Evolutionary conservation across 305 asterid species (phyloP).

Genomic region (Solanum chacoense): DNA sequence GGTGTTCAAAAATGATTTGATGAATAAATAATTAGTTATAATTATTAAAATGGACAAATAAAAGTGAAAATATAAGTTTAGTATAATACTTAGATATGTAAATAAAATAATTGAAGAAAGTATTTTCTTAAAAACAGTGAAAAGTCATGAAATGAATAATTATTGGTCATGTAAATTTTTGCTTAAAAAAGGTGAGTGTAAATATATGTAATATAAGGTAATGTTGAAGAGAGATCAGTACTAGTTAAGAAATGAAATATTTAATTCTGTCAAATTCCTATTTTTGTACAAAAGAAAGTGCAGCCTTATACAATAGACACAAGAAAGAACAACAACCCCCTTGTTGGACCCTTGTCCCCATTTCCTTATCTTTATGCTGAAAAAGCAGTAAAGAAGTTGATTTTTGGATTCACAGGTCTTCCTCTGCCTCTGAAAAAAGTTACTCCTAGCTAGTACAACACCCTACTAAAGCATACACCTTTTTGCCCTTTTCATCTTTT

Average conservation of each 20-base stretch:
- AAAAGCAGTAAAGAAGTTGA: not conserved
- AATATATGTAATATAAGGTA: not conserved
- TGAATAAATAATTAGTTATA: not conserved
- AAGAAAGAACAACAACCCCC: not conserved
- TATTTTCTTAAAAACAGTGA: not conserved
- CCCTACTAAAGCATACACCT: not conserved
- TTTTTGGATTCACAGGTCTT: constrained; percentile 3
- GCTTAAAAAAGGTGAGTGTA: not conserved
- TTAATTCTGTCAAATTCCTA: not conserved
- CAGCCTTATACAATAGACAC: not conserved
- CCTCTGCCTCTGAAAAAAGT: not conserved
- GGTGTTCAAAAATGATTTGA: not conserved
- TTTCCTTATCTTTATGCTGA: constrained; percentile 5
- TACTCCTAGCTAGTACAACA: not conserved
- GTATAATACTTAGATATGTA: too few relatives aligned
- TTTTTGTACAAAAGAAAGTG: not conserved
- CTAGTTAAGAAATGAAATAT: not conserved
- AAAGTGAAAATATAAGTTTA: too few relatives aligned
- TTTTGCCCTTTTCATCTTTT: not conserved
- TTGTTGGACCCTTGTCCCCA: not conserved
- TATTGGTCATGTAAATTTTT: not conserved
- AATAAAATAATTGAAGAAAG: not conserved
- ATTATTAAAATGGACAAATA: too few relatives aligned
- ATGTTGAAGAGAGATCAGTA: not conserved
- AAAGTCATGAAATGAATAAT: not conserved